Percentiles rank a stretch among this genome's conserved stretches.
Evolutionary conservation across 1,284 basidiomycete genomes (phyloP).

Genomic region (Irpex sp.): DNA sequence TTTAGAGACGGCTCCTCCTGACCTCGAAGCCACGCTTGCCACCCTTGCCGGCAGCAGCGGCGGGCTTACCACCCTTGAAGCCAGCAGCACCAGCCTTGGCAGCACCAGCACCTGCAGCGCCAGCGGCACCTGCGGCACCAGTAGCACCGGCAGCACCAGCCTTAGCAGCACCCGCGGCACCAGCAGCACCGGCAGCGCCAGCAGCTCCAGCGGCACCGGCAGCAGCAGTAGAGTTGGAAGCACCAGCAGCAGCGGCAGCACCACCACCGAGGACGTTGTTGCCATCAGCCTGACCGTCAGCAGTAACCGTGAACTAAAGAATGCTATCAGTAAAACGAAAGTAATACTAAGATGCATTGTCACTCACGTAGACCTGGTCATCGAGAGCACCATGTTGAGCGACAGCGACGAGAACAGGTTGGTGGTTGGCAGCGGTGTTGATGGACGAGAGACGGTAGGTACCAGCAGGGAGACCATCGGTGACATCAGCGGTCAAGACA

Average conservation of each 20-base stretch:
- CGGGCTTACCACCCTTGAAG: constrained; percentile 13
- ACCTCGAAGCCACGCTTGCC: constrained; percentile 15
- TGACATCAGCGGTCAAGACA: constrained; percentile 49
- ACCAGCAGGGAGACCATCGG: constrained; percentile 57
- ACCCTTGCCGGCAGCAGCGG: constrained; percentile 13
- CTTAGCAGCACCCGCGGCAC: constrained; percentile 9
- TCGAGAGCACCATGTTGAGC: constrained; percentile 62
- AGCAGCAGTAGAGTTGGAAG: constrained; percentile 10
- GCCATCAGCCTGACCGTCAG: constrained; percentile 9
- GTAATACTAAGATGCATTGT: not conserved
- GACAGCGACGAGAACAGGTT: constrained; percentile 49
- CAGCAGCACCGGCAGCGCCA: not conserved
- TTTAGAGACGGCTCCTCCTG: constrained; percentile 13
- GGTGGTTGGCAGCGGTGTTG: constrained; percentile 55
- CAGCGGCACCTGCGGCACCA: constrained; percentile 10
- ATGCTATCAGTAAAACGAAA: not conserved
- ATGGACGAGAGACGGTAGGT: constrained; percentile 53
- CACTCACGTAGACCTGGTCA: constrained; percentile 57
- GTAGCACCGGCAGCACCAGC: constrained; percentile 30
- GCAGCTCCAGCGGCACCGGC: constrained; percentile 1
- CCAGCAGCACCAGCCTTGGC: constrained; percentile 11
- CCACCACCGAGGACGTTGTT: not conserved
- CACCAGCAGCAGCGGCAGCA: not conserved
- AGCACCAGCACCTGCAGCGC: not conserved
- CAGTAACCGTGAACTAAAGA: constrained; percentile 46